Evolutionary conservation across 345 rosid species (phyloP).

Genomic region (Sonneratia alba): DNA sequence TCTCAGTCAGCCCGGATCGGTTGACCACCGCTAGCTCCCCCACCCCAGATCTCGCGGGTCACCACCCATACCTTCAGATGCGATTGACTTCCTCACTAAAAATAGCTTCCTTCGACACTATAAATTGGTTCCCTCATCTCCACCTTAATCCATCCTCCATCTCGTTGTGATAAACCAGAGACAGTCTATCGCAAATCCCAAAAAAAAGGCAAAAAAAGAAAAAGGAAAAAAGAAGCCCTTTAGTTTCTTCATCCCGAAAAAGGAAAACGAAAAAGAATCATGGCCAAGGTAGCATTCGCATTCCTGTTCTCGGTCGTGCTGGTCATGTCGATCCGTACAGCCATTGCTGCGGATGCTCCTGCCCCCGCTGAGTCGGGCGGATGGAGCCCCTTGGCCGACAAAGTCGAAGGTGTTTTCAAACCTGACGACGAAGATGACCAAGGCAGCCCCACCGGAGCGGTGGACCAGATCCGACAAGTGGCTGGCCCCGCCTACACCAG

Average conservation of each 20-base stretch:
- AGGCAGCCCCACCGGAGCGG: background rate
- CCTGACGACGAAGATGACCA: background rate
- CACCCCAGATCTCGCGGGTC: background rate
- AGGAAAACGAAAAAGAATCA: background rate
- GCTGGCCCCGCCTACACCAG: background rate
- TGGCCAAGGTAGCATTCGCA: conserved; percentile 2
- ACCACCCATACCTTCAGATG: background rate
- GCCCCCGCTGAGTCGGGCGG: background rate
- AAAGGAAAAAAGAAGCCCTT: background rate
- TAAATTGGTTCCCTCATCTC: background rate
- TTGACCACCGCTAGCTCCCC: background rate
- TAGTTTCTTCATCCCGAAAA: background rate
- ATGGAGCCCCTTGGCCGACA: background rate
- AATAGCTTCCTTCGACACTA: background rate
- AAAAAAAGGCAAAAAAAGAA: background rate
- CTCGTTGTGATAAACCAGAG: background rate
- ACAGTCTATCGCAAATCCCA: background rate
- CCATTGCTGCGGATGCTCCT: background rate
- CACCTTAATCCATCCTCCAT: background rate
- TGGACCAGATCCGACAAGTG: background rate
- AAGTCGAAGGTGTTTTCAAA: background rate
- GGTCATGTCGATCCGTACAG: background rate
- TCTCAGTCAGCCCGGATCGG: background rate
- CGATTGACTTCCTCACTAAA: background rate
- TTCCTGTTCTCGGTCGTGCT: conserved; percentile 1